These are phyloP conservation scores for Trichoderma sp. DNA, from an alignment of 2,329 filamentous ascomycete species.

Conservation along the genomic window DNA sequence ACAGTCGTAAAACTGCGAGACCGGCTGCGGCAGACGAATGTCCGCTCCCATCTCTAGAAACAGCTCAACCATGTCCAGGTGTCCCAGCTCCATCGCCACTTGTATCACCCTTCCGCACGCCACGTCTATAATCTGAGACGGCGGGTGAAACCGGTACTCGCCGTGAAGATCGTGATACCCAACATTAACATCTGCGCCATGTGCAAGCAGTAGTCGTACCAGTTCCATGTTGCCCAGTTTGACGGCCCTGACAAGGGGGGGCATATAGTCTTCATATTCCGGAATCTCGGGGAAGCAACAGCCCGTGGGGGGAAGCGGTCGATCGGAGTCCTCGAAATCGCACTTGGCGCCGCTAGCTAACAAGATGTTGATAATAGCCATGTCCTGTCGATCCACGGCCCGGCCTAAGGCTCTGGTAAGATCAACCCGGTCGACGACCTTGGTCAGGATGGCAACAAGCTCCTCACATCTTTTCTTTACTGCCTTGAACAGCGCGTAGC, in stretches of 20 bases:
- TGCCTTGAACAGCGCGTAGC: neutral
- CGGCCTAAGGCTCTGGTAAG: neutral
- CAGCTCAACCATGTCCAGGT: neutral
- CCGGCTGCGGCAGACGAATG: neutral
- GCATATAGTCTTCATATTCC: neutral
- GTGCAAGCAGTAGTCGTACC: neutral
- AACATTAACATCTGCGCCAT: neutral
- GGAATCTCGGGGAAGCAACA: neutral
- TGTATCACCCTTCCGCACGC: neutral
- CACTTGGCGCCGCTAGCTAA: neutral
- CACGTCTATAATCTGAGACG: neutral
- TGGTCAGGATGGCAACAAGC: neutral
- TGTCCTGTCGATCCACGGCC: neutral
- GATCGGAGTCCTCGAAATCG: neutral
- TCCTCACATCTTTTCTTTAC: neutral
- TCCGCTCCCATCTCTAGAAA: slow-evolving; percentile 4
- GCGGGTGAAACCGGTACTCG: neutral
- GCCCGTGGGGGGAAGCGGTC: neutral
- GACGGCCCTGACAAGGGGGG: neutral
- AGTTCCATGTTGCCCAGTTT: neutral
- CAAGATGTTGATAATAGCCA: neutral
- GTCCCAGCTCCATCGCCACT: neutral
- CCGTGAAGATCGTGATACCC: neutral
- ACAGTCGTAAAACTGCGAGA: neutral
- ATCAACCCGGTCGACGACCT: neutral